Percentiles rank a stretch among this genome's conserved stretches.
Evolutionary conservation across 352 stramenopile species (phyloP).

Genomic region (Pilasporangium apinafurcum): DNA sequence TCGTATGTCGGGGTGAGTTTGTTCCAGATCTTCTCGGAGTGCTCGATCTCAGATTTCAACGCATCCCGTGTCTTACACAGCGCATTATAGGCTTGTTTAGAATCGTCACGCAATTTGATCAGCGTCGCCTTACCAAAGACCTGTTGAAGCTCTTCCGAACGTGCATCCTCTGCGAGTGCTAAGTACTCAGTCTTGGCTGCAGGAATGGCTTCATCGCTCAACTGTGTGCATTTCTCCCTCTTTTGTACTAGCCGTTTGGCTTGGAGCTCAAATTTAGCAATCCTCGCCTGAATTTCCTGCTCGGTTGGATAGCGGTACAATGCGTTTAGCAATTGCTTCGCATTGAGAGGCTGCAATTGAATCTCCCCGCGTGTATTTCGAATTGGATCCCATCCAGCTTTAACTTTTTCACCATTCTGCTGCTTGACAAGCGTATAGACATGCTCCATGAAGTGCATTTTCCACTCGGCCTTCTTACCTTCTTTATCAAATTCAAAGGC

Average conservation of each 20-base stretch:
- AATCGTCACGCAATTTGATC: constrained; percentile 55
- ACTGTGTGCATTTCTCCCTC: constrained; percentile 18
- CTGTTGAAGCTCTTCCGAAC: constrained; percentile 55
- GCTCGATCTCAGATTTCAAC: constrained; percentile 38
- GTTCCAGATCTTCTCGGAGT: constrained; percentile 33
- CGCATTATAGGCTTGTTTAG: constrained; percentile 42
- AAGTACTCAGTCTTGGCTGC: constrained; percentile 72
- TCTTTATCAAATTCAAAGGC: constrained; percentile 77
- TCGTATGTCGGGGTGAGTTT: constrained; percentile 46
- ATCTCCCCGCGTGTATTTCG: constrained; percentile 33
- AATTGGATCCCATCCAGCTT: constrained; percentile 54
- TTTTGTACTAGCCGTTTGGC: constrained; percentile 34
- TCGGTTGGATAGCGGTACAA: constrained; percentile 70
- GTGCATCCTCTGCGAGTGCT: constrained; percentile 62
- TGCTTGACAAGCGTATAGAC: constrained; percentile 46
- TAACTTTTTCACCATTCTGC: constrained; percentile 47
- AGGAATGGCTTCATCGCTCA: constrained; percentile 49
- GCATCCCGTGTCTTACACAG: constrained; percentile 44
- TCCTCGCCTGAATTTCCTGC: constrained; percentile 39
- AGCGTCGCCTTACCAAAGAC: constrained; percentile 58
- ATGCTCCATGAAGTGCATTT: constrained; percentile 56
- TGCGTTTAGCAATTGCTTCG: constrained; percentile 52
- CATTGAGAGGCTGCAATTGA: constrained; percentile 46
- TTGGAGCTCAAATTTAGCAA: constrained; percentile 63
- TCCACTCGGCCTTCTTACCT: constrained; percentile 54